Conservation (phyloP, 73 alveolate genomes). For the Paraurostyla sp. region DNA sequence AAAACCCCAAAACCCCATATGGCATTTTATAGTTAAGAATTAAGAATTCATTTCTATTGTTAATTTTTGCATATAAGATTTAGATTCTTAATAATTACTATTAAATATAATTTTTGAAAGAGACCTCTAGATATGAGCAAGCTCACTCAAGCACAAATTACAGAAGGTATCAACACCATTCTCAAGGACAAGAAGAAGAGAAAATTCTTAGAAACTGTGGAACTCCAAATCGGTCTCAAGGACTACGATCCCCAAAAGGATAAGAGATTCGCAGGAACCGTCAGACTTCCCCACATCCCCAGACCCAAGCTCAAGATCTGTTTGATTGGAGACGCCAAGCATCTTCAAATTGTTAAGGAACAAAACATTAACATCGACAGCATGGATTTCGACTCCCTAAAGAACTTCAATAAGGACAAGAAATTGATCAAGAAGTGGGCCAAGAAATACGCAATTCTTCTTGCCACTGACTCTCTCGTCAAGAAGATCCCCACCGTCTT, state of each 20-base stretch:
- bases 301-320: slow-evolving; percentile 98
- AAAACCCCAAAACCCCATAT: slow-evolving; percentile 24
- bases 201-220: slow-evolving; percentile 98
- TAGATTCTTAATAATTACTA: background rate
- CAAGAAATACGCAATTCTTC: slow-evolving; percentile 94
- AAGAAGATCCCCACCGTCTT: slow-evolving; percentile 97
- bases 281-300: slow-evolving; percentile 98
- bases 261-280: slow-evolving; percentile 99
- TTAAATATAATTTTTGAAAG: slow-evolving; percentile 4
- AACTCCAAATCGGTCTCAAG: slow-evolving; percentile 99
- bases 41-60: background rate
- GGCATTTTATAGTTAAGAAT: background rate
- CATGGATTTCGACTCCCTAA: slow-evolving; percentile 94
- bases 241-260: slow-evolving; percentile 99
- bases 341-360: slow-evolving; percentile 97
- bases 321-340: slow-evolving; percentile 99
- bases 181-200: slow-evolving; percentile 78
- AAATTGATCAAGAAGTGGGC: slow-evolving; percentile 98
- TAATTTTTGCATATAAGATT: background rate
- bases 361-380: slow-evolving; percentile 85
- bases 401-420: slow-evolving; percentile 97
- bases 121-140: slow-evolving; percentile 3
- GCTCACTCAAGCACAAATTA: slow-evolving; percentile 46
- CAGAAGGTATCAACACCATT: slow-evolving; percentile 52
- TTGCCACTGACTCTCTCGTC: slow-evolving; percentile 97